Base-by-base conservation (phyloP, 2,329 filamentous ascomycete species). In the Leptographium galeiforme region DNA sequence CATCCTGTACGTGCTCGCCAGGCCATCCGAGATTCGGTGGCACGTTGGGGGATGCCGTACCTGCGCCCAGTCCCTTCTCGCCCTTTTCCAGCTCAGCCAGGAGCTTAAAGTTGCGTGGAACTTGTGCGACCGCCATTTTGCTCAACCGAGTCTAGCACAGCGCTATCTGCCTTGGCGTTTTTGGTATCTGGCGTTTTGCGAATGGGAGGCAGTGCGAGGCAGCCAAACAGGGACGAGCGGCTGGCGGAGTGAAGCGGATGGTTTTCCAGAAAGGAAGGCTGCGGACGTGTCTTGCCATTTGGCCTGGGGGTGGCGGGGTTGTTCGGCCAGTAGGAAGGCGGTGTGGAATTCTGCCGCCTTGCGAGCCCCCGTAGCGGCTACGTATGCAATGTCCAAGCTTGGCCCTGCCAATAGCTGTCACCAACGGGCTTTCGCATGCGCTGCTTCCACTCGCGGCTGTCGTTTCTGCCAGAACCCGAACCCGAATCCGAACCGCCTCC, bases 11-110 rank as follows among this genome's bases (percentile, higher is more conserved):
- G 25, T 25, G 25, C 25, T 25, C 25, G 25, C 25, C 25, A 25
- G 25, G 5, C 25, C 25, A 25, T 25, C 25, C 25, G 25, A 25
- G 2, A 25, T 25, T 25, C 25, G 25, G 14, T 18, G 8, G 41
- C 8, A 30, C 10, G 25, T 8, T 14, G 5, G 16, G 16, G 16
- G 45, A 36, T 48, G 32, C 12, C 71, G 55, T 70, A 88, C 89
- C 88, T 68, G 91, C 89, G 65, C 93, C 91, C 58, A 93, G 78
- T 57, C 93, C 93, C 72, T 98, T 98, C 75, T 98, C 93, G 65
- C 93, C 93, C 75, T 97, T 97, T 75, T 98, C 93, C 19, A 98
- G 79, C 81, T 98, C 93, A 70, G 96, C 93, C 54, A 98, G 78
- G 60, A 98, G 81, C 66, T 91, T 85, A 69, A 98, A 98, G 74